These are phyloP conservation scores for Alternaria angustiovoidea DNA, from an alignment of 2,329 filamentous ascomycete genomes.

Conservation along the genomic window DNA sequence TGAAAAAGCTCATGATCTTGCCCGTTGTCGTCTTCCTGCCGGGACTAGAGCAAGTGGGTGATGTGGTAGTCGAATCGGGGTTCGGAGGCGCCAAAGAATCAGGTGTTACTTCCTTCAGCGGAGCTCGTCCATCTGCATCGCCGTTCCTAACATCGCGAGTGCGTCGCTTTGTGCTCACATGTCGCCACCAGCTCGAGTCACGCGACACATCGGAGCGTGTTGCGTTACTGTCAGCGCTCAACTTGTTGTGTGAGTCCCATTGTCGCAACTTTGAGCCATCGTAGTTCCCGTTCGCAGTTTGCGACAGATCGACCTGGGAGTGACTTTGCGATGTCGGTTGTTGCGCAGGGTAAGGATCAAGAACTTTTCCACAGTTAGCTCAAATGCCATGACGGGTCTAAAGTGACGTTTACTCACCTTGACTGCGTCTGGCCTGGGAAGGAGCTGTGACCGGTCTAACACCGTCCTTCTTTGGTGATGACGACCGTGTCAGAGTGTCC, in stretches of 20 bases:
- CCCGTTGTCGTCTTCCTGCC: constrained; percentile 40
- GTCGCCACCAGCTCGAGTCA: constrained; percentile 48
- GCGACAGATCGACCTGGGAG: constrained; percentile 45
- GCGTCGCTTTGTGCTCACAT: constrained; percentile 41
- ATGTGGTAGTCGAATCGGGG: constrained; percentile 30
- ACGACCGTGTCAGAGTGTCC: constrained; percentile 39
- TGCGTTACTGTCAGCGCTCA: constrained; percentile 40
- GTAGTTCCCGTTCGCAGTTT: constrained; percentile 42
- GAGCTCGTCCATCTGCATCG: constrained; percentile 33
- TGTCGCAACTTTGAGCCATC: constrained; percentile 42
- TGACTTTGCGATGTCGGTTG: constrained; percentile 44
- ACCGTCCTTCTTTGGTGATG: constrained; percentile 35
- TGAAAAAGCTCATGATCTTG: constrained; percentile 49
- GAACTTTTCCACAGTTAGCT: constrained; percentile 28
- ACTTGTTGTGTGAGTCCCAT: constrained; percentile 43
- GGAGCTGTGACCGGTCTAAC: constrained; percentile 48
- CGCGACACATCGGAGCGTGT: constrained; percentile 42
- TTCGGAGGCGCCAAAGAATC: constrained; percentile 32
- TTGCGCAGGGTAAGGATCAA: constrained; percentile 41
- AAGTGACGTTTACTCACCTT: constrained; percentile 40
- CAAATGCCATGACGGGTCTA: constrained; percentile 19
- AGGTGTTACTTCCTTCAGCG: constrained; percentile 35
- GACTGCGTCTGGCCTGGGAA: constrained; percentile 43
- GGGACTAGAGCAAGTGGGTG: constrained; percentile 35
- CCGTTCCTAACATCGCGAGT: constrained; percentile 42